phyloP scores from a whole-genome alignment of 2,329 filamentous ascomycete genomes.

The Colletotrichum navitas region DNA sequence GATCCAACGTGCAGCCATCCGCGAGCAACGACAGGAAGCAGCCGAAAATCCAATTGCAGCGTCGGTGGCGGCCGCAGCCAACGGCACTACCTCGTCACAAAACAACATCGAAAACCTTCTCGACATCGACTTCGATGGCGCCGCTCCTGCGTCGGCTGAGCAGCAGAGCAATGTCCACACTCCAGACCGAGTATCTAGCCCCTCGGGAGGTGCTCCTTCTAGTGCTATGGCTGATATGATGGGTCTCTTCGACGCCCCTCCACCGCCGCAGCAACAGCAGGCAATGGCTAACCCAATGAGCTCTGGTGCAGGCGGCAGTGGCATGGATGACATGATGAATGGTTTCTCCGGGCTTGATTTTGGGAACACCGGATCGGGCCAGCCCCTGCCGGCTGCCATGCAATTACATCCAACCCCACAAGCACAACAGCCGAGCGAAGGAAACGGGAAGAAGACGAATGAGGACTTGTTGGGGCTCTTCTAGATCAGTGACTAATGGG shows the following conservation, averaged over 20 bases:
- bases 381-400: slow-evolving; percentile 74
- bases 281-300: slow-evolving; percentile 46
- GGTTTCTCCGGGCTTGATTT: slow-evolving; percentile 88
- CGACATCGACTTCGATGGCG: slow-evolving; percentile 96
- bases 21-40: slow-evolving; percentile 93
- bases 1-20: slow-evolving; percentile 94
- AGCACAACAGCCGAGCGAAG: slow-evolving; percentile 48
- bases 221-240: slow-evolving; percentile 73
- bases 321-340: slow-evolving; percentile 89
- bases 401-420: slow-evolving; percentile 61
- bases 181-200: slow-evolving; percentile 77
- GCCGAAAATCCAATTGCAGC: slow-evolving; percentile 95
- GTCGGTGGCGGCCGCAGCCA: slow-evolving; percentile 76
- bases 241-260: slow-evolving; percentile 77
- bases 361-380: slow-evolving; percentile 65
- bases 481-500: slow-evolving; percentile 46
- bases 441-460: slow-evolving; percentile 67
- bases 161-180: slow-evolving; percentile 67
- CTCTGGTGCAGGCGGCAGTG: slow-evolving; percentile 58
- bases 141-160: slow-evolving; percentile 88
- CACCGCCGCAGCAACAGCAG: slow-evolving; percentile 62
- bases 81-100: slow-evolving; percentile 66
- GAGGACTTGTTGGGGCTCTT: slow-evolving; percentile 69
- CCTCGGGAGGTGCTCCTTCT: slow-evolving; percentile 58
- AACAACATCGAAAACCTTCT: slow-evolving; percentile 94